These are phyloP conservation scores for Daphne laureola DNA, from an alignment of 441 rosid genomes.

Conservation along the genomic window DNA sequence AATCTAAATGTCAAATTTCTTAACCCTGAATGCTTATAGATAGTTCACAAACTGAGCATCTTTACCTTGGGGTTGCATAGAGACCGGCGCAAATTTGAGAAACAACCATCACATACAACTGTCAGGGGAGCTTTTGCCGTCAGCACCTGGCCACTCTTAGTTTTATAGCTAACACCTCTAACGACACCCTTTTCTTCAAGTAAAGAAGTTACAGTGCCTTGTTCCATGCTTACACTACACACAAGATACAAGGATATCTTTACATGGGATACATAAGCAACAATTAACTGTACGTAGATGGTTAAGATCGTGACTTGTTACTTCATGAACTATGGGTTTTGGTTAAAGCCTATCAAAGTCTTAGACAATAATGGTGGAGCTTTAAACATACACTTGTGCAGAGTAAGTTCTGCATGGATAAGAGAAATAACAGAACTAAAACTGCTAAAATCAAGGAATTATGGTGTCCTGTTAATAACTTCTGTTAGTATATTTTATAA, in stretches of 20 bases:
- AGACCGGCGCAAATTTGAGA: conserved; percentile 13
- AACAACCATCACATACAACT: conserved; percentile 12
- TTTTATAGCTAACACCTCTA: conserved; percentile 12
- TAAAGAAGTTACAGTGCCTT: conserved; percentile 14
- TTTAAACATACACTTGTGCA: not conserved
- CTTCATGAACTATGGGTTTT: not conserved
- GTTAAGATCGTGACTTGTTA: not conserved
- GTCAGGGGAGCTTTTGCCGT: conserved; percentile 15
- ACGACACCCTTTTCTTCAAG: conserved; percentile 12
- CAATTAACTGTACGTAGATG: not conserved
- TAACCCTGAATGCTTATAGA: too few species aligned
- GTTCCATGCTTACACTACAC: conserved; percentile 13
- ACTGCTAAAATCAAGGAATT: too few species aligned
- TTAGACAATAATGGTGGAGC: too few species aligned
- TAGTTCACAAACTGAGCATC: not conserved
- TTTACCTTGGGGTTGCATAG: conserved; percentile 15
- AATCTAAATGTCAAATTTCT: too few species aligned
- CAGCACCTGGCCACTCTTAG: conserved; percentile 6
- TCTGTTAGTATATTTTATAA: not conserved
- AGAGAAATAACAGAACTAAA: too few species aligned
- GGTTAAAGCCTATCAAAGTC: not conserved
- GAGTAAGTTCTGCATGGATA: not conserved
- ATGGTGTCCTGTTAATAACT: too few species aligned
- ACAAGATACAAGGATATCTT: not conserved
- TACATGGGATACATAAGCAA: not conserved